Evolutionary conservation across 129 eudicot species (phyloP).

Genomic region (Artemisia annua): DNA sequence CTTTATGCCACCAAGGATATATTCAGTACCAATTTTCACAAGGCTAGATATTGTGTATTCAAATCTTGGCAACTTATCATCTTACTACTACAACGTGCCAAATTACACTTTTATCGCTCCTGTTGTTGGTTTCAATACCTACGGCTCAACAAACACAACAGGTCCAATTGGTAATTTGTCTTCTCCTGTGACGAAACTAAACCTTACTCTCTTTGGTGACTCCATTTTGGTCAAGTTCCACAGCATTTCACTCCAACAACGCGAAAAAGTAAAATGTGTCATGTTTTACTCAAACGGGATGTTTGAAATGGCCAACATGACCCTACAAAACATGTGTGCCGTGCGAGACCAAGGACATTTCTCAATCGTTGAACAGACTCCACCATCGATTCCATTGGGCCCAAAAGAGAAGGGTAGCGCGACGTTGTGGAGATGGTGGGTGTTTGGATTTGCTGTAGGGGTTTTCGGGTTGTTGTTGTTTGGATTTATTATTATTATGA

Average conservation of each 20-base stretch:
- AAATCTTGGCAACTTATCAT: slow-evolving; percentile 57
- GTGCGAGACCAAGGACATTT: slow-evolving; percentile 66
- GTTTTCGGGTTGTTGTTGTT: slow-evolving; percentile 36
- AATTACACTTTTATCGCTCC: slow-evolving; percentile 54
- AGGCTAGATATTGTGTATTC: slow-evolving; percentile 60
- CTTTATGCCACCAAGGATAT: slow-evolving; percentile 53
- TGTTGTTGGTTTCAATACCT: slow-evolving; percentile 51
- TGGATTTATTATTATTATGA: slow-evolving; percentile 29
- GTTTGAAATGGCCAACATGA: slow-evolving; percentile 44
- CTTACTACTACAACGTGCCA: slow-evolving; percentile 52
- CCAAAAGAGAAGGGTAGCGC: slow-evolving; percentile 9
- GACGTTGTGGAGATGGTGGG: slow-evolving; percentile 54
- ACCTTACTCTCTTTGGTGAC: slow-evolving; percentile 36
- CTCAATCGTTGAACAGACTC: slow-evolving; percentile 34
- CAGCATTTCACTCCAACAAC: background rate
- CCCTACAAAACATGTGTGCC: slow-evolving; percentile 26
- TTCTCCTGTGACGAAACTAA: slow-evolving; percentile 17
- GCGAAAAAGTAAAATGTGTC: slow-evolving; percentile 42
- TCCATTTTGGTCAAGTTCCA: slow-evolving; percentile 49
- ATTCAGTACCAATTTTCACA: slow-evolving; percentile 47
- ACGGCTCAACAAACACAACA: slow-evolving; percentile 39
- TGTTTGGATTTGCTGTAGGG: slow-evolving; percentile 54
- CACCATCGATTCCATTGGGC: background rate
- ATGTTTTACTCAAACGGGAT: slow-evolving; percentile 45
- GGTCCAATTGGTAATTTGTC: slow-evolving; percentile 6